Conservation (phyloP, 2,329 filamentous ascomycete species). For the Penicillium sp. region DNA sequence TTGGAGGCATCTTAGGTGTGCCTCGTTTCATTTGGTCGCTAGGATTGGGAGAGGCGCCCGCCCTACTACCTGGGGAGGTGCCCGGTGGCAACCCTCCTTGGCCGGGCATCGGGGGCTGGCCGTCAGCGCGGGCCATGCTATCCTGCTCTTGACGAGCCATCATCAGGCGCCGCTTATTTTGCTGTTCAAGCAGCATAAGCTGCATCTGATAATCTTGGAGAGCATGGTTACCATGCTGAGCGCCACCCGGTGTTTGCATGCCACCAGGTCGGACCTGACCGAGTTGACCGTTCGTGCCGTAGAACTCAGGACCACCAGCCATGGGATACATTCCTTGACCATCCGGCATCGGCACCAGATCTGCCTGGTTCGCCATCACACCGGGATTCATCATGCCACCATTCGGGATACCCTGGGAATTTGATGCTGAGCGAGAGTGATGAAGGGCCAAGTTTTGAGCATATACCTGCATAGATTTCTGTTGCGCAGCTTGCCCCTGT, state of each 20-base stretch:
- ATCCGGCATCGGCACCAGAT: slow-evolving; percentile 77
- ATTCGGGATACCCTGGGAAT: slow-evolving; percentile 77
- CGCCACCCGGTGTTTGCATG: slow-evolving; percentile 41
- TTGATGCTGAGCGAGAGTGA: slow-evolving; percentile 72
- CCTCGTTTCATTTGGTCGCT: slow-evolving; percentile 63
- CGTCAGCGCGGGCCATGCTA: slow-evolving; percentile 54
- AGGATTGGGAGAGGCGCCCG: slow-evolving; percentile 61
- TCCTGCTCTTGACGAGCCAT: slow-evolving; percentile 68
- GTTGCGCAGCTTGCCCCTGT: slow-evolving; percentile 61
- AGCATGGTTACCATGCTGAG: slow-evolving; percentile 57
- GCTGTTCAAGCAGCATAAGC: slow-evolving; percentile 66
- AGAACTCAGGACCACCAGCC: slow-evolving; percentile 53
- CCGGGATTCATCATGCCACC: slow-evolving; percentile 64
- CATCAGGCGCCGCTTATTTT: slow-evolving; percentile 66
- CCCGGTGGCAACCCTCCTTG: slow-evolving; percentile 50
- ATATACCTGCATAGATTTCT: slow-evolving; percentile 85
- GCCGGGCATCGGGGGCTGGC: slow-evolving; percentile 48
- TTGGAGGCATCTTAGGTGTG: slow-evolving; percentile 59
- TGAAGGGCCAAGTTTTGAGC: slow-evolving; percentile 79
- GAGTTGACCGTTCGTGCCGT: slow-evolving; percentile 58
- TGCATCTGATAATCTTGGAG: slow-evolving; percentile 71
- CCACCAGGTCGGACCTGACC: slow-evolving; percentile 40
- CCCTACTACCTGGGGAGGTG: slow-evolving; percentile 59
- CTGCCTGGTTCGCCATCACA: slow-evolving; percentile 70
- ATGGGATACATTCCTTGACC: slow-evolving; percentile 47